Evolutionary conservation across 179 eudicot species (phyloP), one percentile per base, ranked within the genome.

Genomic region (Beta lomatogona): DNA sequence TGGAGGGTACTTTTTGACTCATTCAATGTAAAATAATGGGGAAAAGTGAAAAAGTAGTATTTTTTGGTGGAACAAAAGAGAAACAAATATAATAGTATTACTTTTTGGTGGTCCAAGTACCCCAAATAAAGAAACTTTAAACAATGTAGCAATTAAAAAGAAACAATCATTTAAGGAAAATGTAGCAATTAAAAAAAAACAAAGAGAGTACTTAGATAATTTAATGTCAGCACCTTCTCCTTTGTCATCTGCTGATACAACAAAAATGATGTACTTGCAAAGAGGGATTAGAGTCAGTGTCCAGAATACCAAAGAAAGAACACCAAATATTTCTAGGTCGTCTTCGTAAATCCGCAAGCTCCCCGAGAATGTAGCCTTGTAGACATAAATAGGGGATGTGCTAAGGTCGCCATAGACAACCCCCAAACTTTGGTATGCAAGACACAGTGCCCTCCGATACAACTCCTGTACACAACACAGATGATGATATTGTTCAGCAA

Each of bases 361-460:
- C 19, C 88, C 90, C 16, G 88, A 76, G 75, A 89, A 89, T 1
- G 88, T 83, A 83, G 85, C 88, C 77, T 86, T 86, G 83, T 80
- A 89, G 1, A 89, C 91, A 68, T 86, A 88, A 11, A 89, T 82
- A 14, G 89, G 82, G 16, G 90, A 89, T 65, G 82, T 88, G 73
- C 90, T 84, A 58, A 89, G 83, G 79, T 89, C 91, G 14, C 91
- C 91, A 55, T 88, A 89, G 50, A 89, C 90, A 57, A 89, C 83
- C 16, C 91, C 91, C 66, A 89, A 84, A 78, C 90, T 88, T 80
- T 89, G 91, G 80, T 84, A 86, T 12, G 90, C 91, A 55, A 89
- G 82, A 44, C 84, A 79, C 9, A 89, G 45, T 48, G 85, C 84
- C 58, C 46, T 86, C 74, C 22, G 77, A 61, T 73, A 89, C 50